Conservation (phyloP, 2,329 filamentous ascomycete genomes). For the Penicillium sp. region DNA sequence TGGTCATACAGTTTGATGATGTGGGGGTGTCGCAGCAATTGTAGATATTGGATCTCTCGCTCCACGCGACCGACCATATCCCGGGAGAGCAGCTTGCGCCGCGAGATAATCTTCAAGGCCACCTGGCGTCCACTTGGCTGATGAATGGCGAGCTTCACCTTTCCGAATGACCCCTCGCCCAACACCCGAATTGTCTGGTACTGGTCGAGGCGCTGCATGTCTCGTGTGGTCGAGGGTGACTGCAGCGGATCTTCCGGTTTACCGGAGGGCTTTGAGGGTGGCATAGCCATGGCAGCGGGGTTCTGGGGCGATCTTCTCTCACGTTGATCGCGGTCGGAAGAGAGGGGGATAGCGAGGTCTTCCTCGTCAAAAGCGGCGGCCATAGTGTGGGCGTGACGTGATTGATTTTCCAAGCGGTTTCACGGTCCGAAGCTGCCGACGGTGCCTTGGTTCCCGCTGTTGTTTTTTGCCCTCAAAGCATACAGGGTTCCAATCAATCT, state of each 20-base stretch:
- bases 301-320: constrained; percentile 29
- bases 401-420: constrained; percentile 32
- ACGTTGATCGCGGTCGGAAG: constrained; percentile 33
- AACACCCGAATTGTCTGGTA: constrained; percentile 90
- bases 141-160: constrained; percentile 95
- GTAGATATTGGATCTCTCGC: constrained; percentile 96
- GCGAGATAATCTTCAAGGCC: constrained; percentile 94
- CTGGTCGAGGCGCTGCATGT: constrained; percentile 83
- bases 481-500: constrained; percentile 25
- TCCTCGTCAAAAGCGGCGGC: constrained; percentile 69
- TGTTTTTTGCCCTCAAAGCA: constrained; percentile 13
- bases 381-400: constrained; percentile 42
- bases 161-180: constrained; percentile 96
- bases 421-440: constrained; percentile 20
- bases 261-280: constrained; percentile 36
- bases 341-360: constrained; percentile 75
- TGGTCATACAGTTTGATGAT: constrained; percentile 90
- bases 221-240: constrained; percentile 52
- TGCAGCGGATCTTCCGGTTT: constrained; percentile 34
- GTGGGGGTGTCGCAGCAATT: constrained; percentile 91
- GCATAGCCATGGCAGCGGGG: constrained; percentile 41
- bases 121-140: constrained; percentile 92
- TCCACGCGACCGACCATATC: constrained; percentile 98
- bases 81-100: constrained; percentile 92
- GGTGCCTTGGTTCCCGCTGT: constrained; percentile 18